Conservation (phyloP, 257 asterid species). For the Nicotiana sylvestris region DNA sequence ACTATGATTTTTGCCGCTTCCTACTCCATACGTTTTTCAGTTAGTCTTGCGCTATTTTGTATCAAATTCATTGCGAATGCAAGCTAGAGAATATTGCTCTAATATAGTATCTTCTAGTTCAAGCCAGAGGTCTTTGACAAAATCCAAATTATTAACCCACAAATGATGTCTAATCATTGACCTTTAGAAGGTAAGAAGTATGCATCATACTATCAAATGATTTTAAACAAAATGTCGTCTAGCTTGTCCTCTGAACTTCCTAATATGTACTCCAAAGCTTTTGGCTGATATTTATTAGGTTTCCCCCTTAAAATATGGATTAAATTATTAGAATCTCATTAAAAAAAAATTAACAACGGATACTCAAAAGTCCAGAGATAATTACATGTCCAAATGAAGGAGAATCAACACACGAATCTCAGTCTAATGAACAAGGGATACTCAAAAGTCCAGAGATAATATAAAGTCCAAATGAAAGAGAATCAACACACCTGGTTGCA, state of each 20-base stretch:
- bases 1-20: neutral
- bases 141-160: neutral
- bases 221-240: neutral
- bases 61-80: neutral
- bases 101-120: neutral
- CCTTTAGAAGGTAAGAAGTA: neutral
- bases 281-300: neutral
- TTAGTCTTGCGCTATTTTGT: neutral
- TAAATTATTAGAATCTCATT: neutral
- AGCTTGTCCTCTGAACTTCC: neutral
- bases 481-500: constrained; percentile 58
- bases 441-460: neutral
- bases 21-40: neutral
- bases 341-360: neutral
- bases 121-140: neutral
- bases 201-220: neutral
- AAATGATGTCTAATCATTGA: neutral
- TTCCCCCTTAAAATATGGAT: neutral
- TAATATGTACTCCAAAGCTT: neutral
- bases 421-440: neutral
- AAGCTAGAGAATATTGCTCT: neutral
- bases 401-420: constrained; percentile 25
- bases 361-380: neutral
- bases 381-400: neutral
- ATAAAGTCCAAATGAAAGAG: neutral